Evolutionary conservation across 441 rosid genomes (phyloP), one percentile per base, ranked within the genome.

Genomic region (Bruguiera hainesii): DNA sequence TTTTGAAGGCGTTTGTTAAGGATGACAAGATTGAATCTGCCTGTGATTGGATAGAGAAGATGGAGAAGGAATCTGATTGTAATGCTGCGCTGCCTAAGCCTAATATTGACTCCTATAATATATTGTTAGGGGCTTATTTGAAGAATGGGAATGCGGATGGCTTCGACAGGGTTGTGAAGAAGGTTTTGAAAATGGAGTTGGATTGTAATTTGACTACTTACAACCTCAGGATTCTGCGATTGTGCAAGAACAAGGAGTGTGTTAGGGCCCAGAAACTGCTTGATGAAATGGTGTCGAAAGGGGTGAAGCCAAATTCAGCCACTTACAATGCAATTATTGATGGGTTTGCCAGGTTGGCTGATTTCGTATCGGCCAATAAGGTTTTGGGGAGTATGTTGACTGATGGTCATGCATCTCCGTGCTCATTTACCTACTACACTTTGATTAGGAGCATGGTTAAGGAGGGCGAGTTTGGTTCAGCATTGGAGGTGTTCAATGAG

Each of bases 201-300:
- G 58, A 55, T 10, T n/a, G 28, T 55, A 23, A 23, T 55, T 55
- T 55, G 58, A 55, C 58, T 55, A 55, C 58, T 2, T 55, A 10
- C 28, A 55, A 55, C 21, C 28, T 4, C 23, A 55, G 58, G 58
- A 55, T 55, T 55, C 58, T 23, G 29, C 10, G 58, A 15, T 10
- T 55, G 58, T 55, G 58, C 58, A 55, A 55, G 58, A 26, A 55
- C 29, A 55, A 23, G 23, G 58, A 55, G 28, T 55, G 58, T 7
- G 18, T 55, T 55, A 55, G 58, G 28, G 58, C 58, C 7, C 23
- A 55, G 58, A 55, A 55, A 55, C 58, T 55, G 58, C 58, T 55
- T 23, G 29, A 55, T 6, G 58, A 55, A 26, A 55, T 55, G 58
- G 58, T 55, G 13, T 55, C 29, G 10, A 55, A 55, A 55, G 58